Conservation (phyloP, 192 early-diverging fungal species). For the Podila epigama region DNA sequence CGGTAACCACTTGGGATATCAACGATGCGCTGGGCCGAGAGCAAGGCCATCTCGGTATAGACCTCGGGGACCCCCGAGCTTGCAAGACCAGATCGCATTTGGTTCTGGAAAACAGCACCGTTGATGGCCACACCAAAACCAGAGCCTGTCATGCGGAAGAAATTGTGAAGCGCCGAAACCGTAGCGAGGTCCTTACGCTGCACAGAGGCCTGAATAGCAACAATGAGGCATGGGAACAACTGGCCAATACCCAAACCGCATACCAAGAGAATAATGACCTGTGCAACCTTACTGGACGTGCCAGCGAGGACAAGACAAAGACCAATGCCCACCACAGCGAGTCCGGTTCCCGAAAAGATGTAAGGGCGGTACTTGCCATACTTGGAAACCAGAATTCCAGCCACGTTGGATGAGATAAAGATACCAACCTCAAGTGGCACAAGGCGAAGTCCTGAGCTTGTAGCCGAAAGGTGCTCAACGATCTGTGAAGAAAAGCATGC, state of each 20-base stretch:
- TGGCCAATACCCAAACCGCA: constrained; percentile 72
- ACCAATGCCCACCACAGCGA: constrained; percentile 66
- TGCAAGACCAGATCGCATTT: not conserved
- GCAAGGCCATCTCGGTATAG: constrained; percentile 11
- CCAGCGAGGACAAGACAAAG: constrained; percentile 72
- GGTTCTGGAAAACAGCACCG: constrained; percentile 63
- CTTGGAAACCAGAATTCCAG: constrained; percentile 70
- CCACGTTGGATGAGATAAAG: constrained; percentile 68
- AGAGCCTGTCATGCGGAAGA: constrained; percentile 53
- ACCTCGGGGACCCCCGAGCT: constrained; percentile 7
- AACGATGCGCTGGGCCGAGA: constrained; percentile 32
- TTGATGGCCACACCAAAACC: constrained; percentile 69
- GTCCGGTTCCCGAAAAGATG: constrained; percentile 63
- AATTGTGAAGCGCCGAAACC: constrained; percentile 53
- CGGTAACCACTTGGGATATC: constrained; percentile 18
- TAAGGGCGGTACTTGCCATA: constrained; percentile 71
- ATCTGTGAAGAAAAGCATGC: constrained; percentile 51
- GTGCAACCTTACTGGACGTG: constrained; percentile 51
- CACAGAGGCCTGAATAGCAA: constrained; percentile 40
- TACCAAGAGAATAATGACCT: constrained; percentile 66
- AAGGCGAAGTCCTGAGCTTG: constrained; percentile 72
- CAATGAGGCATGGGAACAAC: constrained; percentile 38
- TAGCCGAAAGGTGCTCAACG: constrained; percentile 75
- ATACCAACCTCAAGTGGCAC: constrained; percentile 76
- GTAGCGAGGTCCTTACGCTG: constrained; percentile 40